Percentiles rank a stretch among this genome's conserved stretches.
These are phyloP conservation scores for Candida labiduridarum DNA, from an alignment of 1,139 yeast species.

Conservation along the genomic window DNA sequence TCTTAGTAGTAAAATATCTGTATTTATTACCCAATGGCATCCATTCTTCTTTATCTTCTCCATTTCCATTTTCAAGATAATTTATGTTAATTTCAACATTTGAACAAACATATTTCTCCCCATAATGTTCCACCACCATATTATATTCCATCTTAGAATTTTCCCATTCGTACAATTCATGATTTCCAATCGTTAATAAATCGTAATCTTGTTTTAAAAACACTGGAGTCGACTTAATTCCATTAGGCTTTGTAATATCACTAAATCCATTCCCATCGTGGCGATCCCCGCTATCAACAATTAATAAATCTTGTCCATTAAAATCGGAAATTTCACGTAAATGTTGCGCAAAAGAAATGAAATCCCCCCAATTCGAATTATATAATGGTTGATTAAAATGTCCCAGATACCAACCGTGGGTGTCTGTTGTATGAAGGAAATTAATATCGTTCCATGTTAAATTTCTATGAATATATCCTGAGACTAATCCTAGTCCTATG, in stretches of 20 bases:
- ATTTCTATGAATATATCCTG: constrained; percentile 31
- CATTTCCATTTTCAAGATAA: constrained; percentile 17
- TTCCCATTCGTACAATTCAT: constrained; percentile 79
- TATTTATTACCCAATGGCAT: constrained; percentile 70
- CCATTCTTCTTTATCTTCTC: constrained; percentile 34
- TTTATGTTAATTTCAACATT: constrained; percentile 70
- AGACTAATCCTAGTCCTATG: background rate
- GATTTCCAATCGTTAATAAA: constrained; percentile 85
- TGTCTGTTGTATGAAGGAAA: constrained; percentile 90
- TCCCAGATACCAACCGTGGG: constrained; percentile 95
- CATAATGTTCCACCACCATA: constrained; percentile 56
- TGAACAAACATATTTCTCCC: constrained; percentile 71
- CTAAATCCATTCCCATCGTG: constrained; percentile 93
- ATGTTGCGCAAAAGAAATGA: constrained; percentile 64
- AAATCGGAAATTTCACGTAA: constrained; percentile 48
- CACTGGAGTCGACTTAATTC: constrained; percentile 59
- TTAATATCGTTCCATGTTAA: constrained; percentile 72
- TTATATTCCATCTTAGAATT: constrained; percentile 70
- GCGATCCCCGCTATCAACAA: constrained; percentile 90
- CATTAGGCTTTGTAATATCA: constrained; percentile 77
- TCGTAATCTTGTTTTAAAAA: constrained; percentile 75
- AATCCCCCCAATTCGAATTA: constrained; percentile 93
- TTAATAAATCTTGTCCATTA: constrained; percentile 59
- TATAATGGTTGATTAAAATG: constrained; percentile 76
- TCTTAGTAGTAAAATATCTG: constrained; percentile 65